Conservation (phyloP, 345 rosid genomes). For the Mallotus nudiflorus region DNA sequence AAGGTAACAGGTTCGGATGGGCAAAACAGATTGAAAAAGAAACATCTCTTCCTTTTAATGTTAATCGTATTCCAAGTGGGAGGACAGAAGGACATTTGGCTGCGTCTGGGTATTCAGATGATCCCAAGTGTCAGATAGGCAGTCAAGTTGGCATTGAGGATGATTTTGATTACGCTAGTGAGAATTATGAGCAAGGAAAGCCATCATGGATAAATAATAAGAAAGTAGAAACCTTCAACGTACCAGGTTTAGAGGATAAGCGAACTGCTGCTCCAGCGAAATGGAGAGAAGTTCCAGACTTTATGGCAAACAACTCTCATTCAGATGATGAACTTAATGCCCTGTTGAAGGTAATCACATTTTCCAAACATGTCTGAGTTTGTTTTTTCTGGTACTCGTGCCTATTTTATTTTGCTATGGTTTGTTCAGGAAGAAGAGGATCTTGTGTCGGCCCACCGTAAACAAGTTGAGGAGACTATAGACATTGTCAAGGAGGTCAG, state of each 20-base stretch:
- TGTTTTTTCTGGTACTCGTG: slow-evolving; percentile 2
- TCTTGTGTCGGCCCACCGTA: slow-evolving; percentile 56
- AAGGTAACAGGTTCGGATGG: slow-evolving; percentile 46
- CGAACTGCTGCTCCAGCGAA: slow-evolving; percentile 23
- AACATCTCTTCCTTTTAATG: slow-evolving; percentile 32
- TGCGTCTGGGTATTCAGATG: slow-evolving; percentile 27
- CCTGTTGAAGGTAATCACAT: slow-evolving; percentile 41
- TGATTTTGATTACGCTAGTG: slow-evolving; percentile 32
- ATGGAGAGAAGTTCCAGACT: slow-evolving; percentile 22
- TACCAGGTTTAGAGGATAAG: slow-evolving; percentile 29
- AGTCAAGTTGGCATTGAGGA: slow-evolving; percentile 24
- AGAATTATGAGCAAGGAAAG: slow-evolving; percentile 32
- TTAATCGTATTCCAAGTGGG: slow-evolving; percentile 40
- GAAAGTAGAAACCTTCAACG: slow-evolving; percentile 27
- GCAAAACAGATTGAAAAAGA: slow-evolving; percentile 41
- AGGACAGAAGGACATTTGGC: slow-evolving; percentile 35
- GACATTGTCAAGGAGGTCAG: slow-evolving; percentile 53
- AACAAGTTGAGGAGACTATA: slow-evolving; percentile 57
- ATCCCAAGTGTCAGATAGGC: slow-evolving; percentile 26
- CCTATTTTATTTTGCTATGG: slow-evolving; percentile 6
- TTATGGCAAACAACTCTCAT: slow-evolving; percentile 23
- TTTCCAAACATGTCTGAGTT: not conserved
- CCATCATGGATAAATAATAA: slow-evolving; percentile 20
- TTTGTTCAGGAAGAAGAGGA: slow-evolving; percentile 56
- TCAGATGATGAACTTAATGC: slow-evolving; percentile 51